phyloP scores from a whole-genome alignment of 352 stramenopile genomes.

The Pythium biforme region DNA sequence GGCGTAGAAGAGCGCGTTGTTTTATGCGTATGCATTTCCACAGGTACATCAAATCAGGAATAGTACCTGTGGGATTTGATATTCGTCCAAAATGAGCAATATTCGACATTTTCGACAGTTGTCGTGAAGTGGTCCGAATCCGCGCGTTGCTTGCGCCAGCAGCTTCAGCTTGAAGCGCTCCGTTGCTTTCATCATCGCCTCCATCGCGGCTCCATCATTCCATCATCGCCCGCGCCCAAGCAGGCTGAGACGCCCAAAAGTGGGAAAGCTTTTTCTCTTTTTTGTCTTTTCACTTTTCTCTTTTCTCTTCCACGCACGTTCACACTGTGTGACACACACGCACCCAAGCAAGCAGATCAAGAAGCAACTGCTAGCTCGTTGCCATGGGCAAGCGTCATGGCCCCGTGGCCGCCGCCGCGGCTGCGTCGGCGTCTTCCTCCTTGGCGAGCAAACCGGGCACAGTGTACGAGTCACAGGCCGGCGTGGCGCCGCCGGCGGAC shows the following conservation, averaged over 20 bases:
- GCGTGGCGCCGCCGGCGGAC: conserved; percentile 19
- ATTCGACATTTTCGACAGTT: conserved; percentile 16
- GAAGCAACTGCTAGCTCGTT: conserved; percentile 1
- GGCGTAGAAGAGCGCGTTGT: background rate
- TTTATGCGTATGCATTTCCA: background rate
- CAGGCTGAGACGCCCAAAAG: no score
- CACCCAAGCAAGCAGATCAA: background rate
- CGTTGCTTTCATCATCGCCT: conserved; percentile 20
- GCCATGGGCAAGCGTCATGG: conserved; percentile 27
- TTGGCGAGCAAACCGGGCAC: conserved; percentile 21
- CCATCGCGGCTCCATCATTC: conserved; percentile 16
- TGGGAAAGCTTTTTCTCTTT: background rate
- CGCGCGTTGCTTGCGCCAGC: conserved; percentile 3
- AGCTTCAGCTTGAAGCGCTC: conserved; percentile 28
- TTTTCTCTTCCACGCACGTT: background rate
- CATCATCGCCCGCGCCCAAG: no score
- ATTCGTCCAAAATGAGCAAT: conserved; percentile 3
- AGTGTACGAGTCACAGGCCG: conserved; percentile 29
- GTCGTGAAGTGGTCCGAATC: conserved; percentile 1
- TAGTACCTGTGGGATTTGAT: background rate
- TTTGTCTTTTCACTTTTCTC: background rate
- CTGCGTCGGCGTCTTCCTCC: background rate
- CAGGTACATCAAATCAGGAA: background rate
- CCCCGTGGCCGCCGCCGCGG: conserved; percentile 10
- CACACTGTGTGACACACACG: background rate